Base-by-base conservation (phyloP, 768 basidiomycete species). In the Amylocystis lapponica region DNA sequence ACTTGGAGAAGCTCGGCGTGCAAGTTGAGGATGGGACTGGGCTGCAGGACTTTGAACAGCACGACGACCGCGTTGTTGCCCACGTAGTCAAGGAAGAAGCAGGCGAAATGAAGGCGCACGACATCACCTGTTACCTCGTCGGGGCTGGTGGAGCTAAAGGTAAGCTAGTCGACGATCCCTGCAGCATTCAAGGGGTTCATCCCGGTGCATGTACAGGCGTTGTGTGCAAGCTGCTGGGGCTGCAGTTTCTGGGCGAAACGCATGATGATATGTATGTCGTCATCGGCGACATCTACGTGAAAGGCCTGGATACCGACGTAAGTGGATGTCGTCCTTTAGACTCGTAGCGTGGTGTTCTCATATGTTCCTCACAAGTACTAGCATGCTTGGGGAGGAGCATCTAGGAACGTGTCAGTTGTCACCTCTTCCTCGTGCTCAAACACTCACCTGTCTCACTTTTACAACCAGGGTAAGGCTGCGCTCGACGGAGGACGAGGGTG, bases 191-290 rank as follows among this genome's bases (percentile, higher is more conserved):
- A 12, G 25, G n/a, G n/a, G 6, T 11, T 40, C 0, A 22, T 14
- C 20, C 14, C 26, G 6, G 26, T 10, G 10, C 14, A 26, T n/a
- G n/a, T 56, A 25, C 26, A 70, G 63, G 70, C 11, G 30, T 60
- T 3, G 62, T 63, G 5, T 59, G 75, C 17, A 70, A 68, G 43
- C 50, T 56, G 29, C 60, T 72, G 3, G 72, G 69, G 0, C 47
- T 76, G 5, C 51, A 57, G 0, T 76, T 76, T 46, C 45, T 66
- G 1, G 74, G 74, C 0, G 63, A 74, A 46, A 69, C 66, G 0
- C 52, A 44, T 6, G 50, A 62, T 4, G 49, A 65, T 17, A 19
- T 40, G 4, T 41, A 41, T 3, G 35, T 58, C 2, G 40, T 68
- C 0, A 52, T 63, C 6, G 72, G 64, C 2, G 70, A 77, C 45